Conservation (phyloP, 1,139 yeast species). For the Candida sp. region DNA sequence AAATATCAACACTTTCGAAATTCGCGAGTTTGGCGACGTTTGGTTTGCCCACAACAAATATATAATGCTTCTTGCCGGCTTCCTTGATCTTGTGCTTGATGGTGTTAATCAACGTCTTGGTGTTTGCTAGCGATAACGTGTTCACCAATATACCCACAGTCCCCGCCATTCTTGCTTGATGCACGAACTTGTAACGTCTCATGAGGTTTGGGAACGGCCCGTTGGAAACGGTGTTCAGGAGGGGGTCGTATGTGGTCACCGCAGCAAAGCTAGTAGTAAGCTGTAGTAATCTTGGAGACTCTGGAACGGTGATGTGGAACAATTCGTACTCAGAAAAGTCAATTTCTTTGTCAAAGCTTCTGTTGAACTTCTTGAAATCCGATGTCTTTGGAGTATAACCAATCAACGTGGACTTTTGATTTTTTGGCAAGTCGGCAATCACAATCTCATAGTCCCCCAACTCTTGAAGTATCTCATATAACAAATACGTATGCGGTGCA, state of each 20-base stretch:
- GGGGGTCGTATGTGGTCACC: constrained; percentile 53
- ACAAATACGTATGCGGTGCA: constrained; percentile 56
- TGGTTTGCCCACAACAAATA: constrained; percentile 98
- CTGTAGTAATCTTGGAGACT: constrained; percentile 77
- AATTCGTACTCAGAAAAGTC: constrained; percentile 49
- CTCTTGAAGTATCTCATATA: constrained; percentile 34
- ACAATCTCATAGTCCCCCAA: constrained; percentile 50
- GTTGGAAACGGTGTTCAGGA: constrained; percentile 25
- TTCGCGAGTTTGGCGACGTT: constrained; percentile 97
- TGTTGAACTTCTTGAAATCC: constrained; percentile 6
- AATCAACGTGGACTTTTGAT: constrained; percentile 37
- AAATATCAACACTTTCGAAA: constrained; percentile 87
- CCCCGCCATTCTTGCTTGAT: constrained; percentile 87
- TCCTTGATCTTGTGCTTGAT: constrained; percentile 63
- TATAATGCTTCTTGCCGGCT: constrained; percentile 90
- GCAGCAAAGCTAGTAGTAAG: constrained; percentile 70
- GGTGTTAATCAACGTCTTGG: constrained; percentile 63
- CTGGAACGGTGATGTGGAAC: constrained; percentile 76
- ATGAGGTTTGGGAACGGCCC: constrained; percentile 81
- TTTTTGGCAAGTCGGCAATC: constrained; percentile 51
- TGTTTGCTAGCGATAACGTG: constrained; percentile 79
- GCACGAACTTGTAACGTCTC: constrained; percentile 86
- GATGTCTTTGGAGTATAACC: constrained; percentile 36
- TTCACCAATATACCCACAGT: constrained; percentile 92
- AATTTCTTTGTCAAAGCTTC: constrained; percentile 19